Percentiles rank a stretch among this genome's conserved stretches.
These are phyloP conservation scores for Alloteropsis angusta DNA, from an alignment of 202 grass and related monocot species.

Conservation along the genomic window DNA sequence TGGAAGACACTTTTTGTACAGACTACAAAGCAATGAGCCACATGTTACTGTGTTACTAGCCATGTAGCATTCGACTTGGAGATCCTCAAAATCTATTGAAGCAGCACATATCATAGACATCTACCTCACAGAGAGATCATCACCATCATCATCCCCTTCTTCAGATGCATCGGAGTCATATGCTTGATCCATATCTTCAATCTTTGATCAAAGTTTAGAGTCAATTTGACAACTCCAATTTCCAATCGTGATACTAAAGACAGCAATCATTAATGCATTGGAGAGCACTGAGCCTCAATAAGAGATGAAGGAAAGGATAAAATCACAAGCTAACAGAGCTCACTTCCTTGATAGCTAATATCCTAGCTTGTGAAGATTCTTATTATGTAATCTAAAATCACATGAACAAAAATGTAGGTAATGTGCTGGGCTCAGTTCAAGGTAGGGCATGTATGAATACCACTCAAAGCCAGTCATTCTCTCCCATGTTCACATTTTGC, in stretches of 20 bases:
- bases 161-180: slow-evolving; percentile 61
- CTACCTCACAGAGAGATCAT: slow-evolving; percentile 88
- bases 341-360: background rate
- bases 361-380: background rate
- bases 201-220: slow-evolving; percentile 65
- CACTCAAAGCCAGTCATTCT: background rate
- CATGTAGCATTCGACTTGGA: slow-evolving; percentile 11
- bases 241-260: slow-evolving; percentile 33
- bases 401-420: background rate
- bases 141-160: slow-evolving; percentile 58
- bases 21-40: background rate
- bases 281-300: slow-evolving; percentile 3
- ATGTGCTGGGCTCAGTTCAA: background rate
- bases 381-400: background rate
- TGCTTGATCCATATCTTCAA: slow-evolving; percentile 60
- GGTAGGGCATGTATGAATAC: background rate
- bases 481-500: background rate
- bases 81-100: slow-evolving; percentile 13
- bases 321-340: background rate
- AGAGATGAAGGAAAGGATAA: background rate
- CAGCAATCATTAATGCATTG: slow-evolving; percentile 34
- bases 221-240: slow-evolving; percentile 44
- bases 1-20: background rate
- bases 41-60: slow-evolving; percentile 7
- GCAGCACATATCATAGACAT: slow-evolving; percentile 10